Percentiles rank a stretch among this genome's conserved stretches.
Conservation (phyloP, 2,329 filamentous ascomycete genomes). For the Hymenoscyphus fraxineus region DNA sequence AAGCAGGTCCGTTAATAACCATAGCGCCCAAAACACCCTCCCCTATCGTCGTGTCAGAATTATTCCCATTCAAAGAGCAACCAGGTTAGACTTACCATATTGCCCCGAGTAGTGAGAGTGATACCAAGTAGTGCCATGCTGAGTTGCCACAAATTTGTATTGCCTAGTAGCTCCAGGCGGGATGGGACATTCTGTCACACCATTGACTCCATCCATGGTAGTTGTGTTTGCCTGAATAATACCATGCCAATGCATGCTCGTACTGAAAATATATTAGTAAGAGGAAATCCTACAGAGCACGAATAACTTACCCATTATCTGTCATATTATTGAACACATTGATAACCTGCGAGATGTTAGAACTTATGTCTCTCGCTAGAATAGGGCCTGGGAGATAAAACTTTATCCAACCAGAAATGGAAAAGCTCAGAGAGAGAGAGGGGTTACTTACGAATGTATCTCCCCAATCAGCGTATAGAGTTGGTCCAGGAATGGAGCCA, state of each 20-base stretch:
- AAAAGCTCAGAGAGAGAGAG: not conserved
- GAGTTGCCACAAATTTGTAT: constrained; percentile 26
- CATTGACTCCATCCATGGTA: constrained; percentile 40
- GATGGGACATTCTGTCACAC: constrained; percentile 58
- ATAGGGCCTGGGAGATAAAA: not conserved
- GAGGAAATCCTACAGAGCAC: constrained; percentile 28
- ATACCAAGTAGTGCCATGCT: constrained; percentile 53
- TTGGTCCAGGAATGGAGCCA: constrained; percentile 33
- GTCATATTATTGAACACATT: constrained; percentile 62
- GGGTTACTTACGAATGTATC: constrained; percentile 35
- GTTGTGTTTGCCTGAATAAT: constrained; percentile 43
- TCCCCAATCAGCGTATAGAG: constrained; percentile 26
- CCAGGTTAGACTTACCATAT: constrained; percentile 29
- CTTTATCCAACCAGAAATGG: not conserved
- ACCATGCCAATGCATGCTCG: constrained; percentile 45
- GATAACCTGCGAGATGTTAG: constrained; percentile 40
- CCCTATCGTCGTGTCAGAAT: constrained; percentile 31
- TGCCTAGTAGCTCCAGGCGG: constrained; percentile 38
- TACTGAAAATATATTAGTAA: constrained; percentile 28
- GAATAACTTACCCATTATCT: constrained; percentile 42
- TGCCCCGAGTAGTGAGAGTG: constrained; percentile 52
- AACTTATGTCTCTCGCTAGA: not conserved
- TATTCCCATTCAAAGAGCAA: not conserved
- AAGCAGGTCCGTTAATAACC: constrained; percentile 57
- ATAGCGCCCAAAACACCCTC: constrained; percentile 37